A percentile compares a stretch with the other conserved stretches of the same genome.
phyloP scores from a whole-genome alignment of 148 eudicot genomes.

The Persicaria maculosa region DNA sequence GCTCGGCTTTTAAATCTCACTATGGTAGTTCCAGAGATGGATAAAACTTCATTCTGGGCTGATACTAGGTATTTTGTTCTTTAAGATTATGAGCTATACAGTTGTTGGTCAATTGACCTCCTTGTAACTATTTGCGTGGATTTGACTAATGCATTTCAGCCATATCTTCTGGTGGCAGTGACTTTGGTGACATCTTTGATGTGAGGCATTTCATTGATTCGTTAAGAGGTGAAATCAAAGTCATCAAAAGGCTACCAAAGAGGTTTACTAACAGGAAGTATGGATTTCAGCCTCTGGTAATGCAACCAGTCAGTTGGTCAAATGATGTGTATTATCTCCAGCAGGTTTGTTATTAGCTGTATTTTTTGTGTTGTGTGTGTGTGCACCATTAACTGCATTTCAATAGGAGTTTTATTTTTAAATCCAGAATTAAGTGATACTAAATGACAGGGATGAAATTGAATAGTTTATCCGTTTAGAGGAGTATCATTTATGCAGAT shows the following conservation, averaged over 20 bases:
- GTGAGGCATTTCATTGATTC: conserved; percentile 84
- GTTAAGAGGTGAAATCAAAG: conserved; percentile 76
- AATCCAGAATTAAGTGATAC: not conserved
- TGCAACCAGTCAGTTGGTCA: conserved; percentile 99
- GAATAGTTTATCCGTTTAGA: not conserved
- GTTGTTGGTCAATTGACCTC: not conserved
- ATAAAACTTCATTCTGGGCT: conserved; percentile 98
- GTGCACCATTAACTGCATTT: conserved; percentile 23
- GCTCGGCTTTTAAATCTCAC: conserved; percentile 93
- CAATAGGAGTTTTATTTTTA: not conserved
- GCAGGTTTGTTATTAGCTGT: conserved; percentile 44
- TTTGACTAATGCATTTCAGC: conserved; percentile 4
- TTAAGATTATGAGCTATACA: not conserved
- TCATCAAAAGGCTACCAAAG: conserved; percentile 72
- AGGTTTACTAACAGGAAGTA: conserved; percentile 47
- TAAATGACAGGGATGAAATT: not conserved
- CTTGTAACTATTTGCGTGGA: not conserved
- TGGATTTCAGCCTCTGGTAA: conserved; percentile 51
- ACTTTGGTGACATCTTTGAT: conserved; percentile 90
- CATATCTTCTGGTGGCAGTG: conserved; percentile 38
- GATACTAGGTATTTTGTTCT: conserved; percentile 64
- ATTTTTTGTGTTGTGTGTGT: not conserved
- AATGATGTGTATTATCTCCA: conserved; percentile 76
- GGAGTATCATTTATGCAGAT: not conserved
- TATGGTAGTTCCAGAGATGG: conserved; percentile 91